phyloP scores from a whole-genome alignment of 495 filamentous ascomycete species.

The Cetradonia linearis region DNA sequence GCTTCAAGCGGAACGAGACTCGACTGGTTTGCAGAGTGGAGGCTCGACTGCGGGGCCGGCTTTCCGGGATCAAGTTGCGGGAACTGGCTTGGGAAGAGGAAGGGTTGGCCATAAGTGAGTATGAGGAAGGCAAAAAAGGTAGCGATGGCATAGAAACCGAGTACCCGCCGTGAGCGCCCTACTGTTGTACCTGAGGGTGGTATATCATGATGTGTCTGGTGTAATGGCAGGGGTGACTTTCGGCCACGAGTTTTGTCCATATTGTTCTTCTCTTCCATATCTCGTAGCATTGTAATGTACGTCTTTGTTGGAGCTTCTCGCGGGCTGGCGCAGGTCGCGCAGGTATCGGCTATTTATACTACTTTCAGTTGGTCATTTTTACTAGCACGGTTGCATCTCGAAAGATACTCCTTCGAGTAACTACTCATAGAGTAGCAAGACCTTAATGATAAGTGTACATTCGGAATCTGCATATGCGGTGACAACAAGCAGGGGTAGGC shows the following conservation, averaged over 20 bases:
- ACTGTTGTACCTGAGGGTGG: neutral
- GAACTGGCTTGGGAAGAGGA: neutral
- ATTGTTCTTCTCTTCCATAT: slow-evolving; percentile 15
- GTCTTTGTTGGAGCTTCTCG: neutral
- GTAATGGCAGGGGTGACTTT: slow-evolving; percentile 1
- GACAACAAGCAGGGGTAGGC: neutral
- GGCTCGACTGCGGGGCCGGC: neutral
- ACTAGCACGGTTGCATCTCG: neutral
- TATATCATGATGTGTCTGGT: neutral
- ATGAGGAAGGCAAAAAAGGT: slow-evolving; percentile 13
- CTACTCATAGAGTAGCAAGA: neutral
- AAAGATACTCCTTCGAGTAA: neutral
- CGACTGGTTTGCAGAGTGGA: neutral
- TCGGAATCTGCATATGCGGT: neutral
- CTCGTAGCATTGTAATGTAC: neutral
- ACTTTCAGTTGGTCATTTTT: neutral
- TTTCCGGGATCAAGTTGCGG: neutral
- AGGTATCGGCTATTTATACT: neutral
- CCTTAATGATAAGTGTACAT: neutral
- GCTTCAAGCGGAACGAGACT: slow-evolving; percentile 69
- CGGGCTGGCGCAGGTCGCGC: neutral
- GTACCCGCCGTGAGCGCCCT: slow-evolving; percentile 4
- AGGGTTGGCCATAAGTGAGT: slow-evolving; percentile 13
- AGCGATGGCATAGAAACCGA: slow-evolving; percentile 2
- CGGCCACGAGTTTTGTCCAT: slow-evolving; percentile 9